Conservation (phyloP, 352 stramenopile species). For the Globisporangium apiculatum region DNA sequence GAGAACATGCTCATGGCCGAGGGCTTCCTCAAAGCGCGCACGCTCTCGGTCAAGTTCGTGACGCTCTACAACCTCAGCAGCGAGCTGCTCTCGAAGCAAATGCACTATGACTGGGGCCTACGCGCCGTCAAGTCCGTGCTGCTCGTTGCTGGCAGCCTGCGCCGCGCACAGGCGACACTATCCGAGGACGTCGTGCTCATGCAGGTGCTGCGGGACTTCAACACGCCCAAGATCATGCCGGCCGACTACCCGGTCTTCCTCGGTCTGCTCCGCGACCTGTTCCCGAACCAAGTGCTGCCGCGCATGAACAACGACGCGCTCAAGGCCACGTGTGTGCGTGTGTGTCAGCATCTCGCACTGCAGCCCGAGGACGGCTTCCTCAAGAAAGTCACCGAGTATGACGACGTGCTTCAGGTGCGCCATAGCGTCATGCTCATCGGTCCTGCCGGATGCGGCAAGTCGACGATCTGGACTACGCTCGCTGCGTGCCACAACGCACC, state of each 20-base stretch:
- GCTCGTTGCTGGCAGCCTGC: constrained; percentile 91
- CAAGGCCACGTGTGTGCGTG: constrained; percentile 30
- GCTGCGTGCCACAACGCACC: constrained; percentile 61
- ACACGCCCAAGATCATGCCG: constrained; percentile 91
- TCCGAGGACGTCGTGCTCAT: constrained; percentile 91
- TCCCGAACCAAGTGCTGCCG: constrained; percentile 56
- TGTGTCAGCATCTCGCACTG: constrained; percentile 65
- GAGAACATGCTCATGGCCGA: constrained; percentile 95
- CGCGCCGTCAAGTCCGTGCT: constrained; percentile 95
- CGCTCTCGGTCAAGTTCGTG: constrained; percentile 86
- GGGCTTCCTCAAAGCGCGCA: constrained; percentile 83
- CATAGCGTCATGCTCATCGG: constrained; percentile 97
- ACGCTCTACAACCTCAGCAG: constrained; percentile 86
- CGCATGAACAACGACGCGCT: constrained; percentile 36
- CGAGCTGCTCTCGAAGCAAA: constrained; percentile 83
- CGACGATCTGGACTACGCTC: constrained; percentile 94
- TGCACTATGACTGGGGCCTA: constrained; percentile 94
- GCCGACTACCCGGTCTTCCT: constrained; percentile 93
- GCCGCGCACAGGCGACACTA: constrained; percentile 76
- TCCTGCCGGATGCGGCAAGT: constrained; percentile 92
- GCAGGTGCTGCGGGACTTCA: constrained; percentile 95
- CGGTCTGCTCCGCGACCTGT: constrained; percentile 91
- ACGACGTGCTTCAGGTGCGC: constrained; percentile 92
- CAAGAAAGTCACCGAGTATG: constrained; percentile 93
- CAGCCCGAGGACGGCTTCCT: constrained; percentile 94